phyloP scores from a whole-genome alignment of 2,329 filamentous ascomycete genomes.

The Calonectria fujianensis region DNA sequence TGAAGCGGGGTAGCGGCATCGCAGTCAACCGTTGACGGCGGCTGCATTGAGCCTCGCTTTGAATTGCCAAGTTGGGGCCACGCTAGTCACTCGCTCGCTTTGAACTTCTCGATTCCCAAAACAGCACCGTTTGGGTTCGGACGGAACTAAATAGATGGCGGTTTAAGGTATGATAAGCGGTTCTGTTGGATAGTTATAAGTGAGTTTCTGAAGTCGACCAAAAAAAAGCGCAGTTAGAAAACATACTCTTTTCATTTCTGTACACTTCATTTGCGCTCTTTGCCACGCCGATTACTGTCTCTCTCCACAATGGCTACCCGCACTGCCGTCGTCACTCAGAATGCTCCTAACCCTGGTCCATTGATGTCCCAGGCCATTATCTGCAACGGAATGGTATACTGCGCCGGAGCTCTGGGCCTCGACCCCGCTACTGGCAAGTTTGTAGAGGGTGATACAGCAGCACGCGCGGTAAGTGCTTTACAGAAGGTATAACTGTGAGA shows the following conservation, averaged over 20 bases:
- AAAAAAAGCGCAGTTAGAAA: not conserved
- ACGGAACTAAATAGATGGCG: not conserved
- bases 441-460: slow-evolving; percentile 35
- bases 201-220: not conserved
- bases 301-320: slow-evolving; percentile 37
- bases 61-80: not conserved
- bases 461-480: slow-evolving; percentile 27
- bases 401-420: slow-evolving; percentile 36
- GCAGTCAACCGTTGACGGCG: not conserved
- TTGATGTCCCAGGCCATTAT: slow-evolving; percentile 46
- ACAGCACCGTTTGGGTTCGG: slow-evolving; percentile 11
- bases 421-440: slow-evolving; percentile 38
- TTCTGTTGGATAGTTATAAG: not conserved
- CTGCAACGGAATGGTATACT: slow-evolving; percentile 45
- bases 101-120: not conserved
- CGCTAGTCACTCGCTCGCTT: slow-evolving; percentile 16
- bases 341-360: slow-evolving; percentile 39
- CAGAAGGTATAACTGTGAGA: no score
- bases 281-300: not conserved
- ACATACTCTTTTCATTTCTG: not conserved
- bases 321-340: slow-evolving; percentile 41
- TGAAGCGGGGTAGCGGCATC: not conserved
- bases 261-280: not conserved
- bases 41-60: not conserved
- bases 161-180: not conserved